Conservation (phyloP, 2,329 filamentous ascomycete species). For the Calonectria hawksworthii region DNA sequence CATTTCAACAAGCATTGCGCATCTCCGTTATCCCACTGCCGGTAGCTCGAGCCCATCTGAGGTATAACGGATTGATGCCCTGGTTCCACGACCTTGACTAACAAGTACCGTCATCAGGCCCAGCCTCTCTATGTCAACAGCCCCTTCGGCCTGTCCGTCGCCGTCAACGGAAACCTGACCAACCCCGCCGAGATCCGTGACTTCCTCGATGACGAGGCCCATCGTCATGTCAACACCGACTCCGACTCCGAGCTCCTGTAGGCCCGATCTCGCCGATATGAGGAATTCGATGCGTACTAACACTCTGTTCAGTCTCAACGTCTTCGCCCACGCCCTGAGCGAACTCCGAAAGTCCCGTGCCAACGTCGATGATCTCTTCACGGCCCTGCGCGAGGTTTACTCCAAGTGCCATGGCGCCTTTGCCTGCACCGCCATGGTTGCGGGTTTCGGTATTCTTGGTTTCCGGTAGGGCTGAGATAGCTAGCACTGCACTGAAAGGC, state of each 20-base stretch:
- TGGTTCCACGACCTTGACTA: slow-evolving; percentile 6
- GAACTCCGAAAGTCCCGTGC: slow-evolving; percentile 86
- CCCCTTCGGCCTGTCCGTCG: slow-evolving; percentile 85
- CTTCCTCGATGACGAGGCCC: slow-evolving; percentile 82
- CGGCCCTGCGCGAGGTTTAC: slow-evolving; percentile 79
- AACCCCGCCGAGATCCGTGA: slow-evolving; percentile 77
- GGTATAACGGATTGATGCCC: neutral
- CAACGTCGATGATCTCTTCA: slow-evolving; percentile 83
- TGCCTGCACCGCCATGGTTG: slow-evolving; percentile 86
- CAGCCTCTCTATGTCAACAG: slow-evolving; percentile 95
- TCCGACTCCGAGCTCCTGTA: slow-evolving; percentile 78
- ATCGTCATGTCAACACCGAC: slow-evolving; percentile 90
- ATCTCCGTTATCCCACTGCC: slow-evolving; percentile 90
- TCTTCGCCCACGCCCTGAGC: slow-evolving; percentile 86
- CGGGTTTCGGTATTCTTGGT: slow-evolving; percentile 83
- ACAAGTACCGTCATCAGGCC: slow-evolving; percentile 79
- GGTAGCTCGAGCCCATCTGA: slow-evolving; percentile 75
- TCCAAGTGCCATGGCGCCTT: slow-evolving; percentile 80
- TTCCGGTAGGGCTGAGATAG: slow-evolving; percentile 70
- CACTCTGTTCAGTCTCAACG: slow-evolving; percentile 70
- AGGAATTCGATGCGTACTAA: slow-evolving; percentile 17
- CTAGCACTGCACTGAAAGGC: slow-evolving; percentile 75
- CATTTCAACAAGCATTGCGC: slow-evolving; percentile 67
- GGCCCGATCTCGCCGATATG: neutral
- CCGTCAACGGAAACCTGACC: slow-evolving; percentile 91